Evolutionary conservation across 1,284 basidiomycete species (phyloP), one percentile per base, ranked within the genome.

Genomic region (Erythrobasidium hasegawianum): DNA sequence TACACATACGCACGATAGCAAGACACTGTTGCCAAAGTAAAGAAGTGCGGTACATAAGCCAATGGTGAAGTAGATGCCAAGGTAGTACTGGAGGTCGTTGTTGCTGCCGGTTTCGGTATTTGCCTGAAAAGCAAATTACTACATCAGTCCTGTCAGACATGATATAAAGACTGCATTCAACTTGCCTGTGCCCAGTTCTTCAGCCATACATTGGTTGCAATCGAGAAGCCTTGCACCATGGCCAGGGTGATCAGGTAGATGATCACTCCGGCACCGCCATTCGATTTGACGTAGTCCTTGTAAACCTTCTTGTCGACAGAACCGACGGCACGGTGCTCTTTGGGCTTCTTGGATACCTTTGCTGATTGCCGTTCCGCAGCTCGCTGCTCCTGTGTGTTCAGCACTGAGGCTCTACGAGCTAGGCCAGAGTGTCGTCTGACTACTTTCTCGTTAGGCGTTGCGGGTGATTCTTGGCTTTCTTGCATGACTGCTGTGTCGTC

Each of bases 271-370:
- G 80, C 72, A 68, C 82, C 84, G 1, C 89, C 90, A 11, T 90
- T 89, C 0, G 92, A 89, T 68, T 83, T 78, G 74, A 95, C 83
- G 76, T 95, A 96, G 67, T 85, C 80, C 67, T 80, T 76, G 77
- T 96, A 96, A 1, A 95, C 88, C 18, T 82, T 79, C 38, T 76
- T 74, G 77, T 93, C 93, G 70, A 95, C 90, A 13, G 83, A 83
- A 1, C 93, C 92, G 75, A 87, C 86, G 73, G 94, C 90, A 49
- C 82, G 82, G 73, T 90, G 86, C 75, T 94, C 91, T 74, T 88
- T 87, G 1, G 84, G 81, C 77, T 59, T 78, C 70, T n/a, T 79
- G 71, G 16, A 41, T 40, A 41, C 64, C 29, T 67, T 68, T 2
- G 66, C 27, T 4, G 59, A 54, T 14, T 53, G 22, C 16, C 50